Evolutionary conservation across 1,139 yeast species (phyloP).

Genomic region (Yamadazyma pseudoaaseri): DNA sequence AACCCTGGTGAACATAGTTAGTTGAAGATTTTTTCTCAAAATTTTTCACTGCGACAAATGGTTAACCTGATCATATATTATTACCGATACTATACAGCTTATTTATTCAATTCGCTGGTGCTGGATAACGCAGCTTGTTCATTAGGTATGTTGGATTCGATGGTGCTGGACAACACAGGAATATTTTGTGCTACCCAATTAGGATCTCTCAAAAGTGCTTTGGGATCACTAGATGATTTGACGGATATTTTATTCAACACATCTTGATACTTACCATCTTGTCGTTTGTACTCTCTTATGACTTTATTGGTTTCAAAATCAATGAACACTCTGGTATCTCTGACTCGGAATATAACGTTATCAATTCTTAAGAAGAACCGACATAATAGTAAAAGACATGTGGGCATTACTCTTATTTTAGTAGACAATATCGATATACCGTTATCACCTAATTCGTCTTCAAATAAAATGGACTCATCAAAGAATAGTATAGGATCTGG

Average conservation of each 20-base stretch:
- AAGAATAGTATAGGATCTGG: slow-evolving; percentile 88
- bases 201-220: slow-evolving; percentile 72
- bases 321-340: slow-evolving; percentile 81
- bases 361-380: slow-evolving; percentile 87
- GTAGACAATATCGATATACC: slow-evolving; percentile 79
- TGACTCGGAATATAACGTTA: slow-evolving; percentile 76
- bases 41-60: slow-evolving; percentile 4
- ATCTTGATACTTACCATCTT: slow-evolving; percentile 64
- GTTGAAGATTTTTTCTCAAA: background rate
- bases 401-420: slow-evolving; percentile 87
- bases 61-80: too few species aligned
- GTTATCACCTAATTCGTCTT: slow-evolving; percentile 95
- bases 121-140: slow-evolving; percentile 35
- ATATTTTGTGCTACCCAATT: slow-evolving; percentile 74
- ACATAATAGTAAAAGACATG: slow-evolving; percentile 67
- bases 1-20: slow-evolving; percentile 7
- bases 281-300: slow-evolving; percentile 74
- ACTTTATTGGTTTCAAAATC: slow-evolving; percentile 69
- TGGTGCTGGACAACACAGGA: slow-evolving; percentile 34
- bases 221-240: slow-evolving; percentile 60
- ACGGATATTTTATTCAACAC: slow-evolving; percentile 44
- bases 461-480: slow-evolving; percentile 85
- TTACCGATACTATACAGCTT: background rate
- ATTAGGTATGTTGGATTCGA: slow-evolving; percentile 8
- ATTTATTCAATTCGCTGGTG: slow-evolving; percentile 8